phyloP scores from a whole-genome alignment of 2,329 filamentous ascomycete species.

The Cladophialophora chaetospira region DNA sequence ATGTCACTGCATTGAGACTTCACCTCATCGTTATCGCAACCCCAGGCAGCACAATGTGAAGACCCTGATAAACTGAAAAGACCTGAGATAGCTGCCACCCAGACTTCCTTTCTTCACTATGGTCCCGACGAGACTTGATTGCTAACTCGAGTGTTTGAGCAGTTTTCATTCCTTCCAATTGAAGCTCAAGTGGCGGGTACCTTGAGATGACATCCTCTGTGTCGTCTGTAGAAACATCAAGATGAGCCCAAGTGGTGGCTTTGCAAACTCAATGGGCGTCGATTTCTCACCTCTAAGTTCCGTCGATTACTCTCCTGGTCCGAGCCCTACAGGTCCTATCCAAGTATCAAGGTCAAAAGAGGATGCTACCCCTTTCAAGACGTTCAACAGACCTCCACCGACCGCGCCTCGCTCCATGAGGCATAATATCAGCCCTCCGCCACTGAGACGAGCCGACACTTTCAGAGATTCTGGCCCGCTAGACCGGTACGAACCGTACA shows the following conservation, averaged over 20 bases:
- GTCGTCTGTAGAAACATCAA: not conserved
- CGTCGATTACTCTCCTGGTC: not conserved
- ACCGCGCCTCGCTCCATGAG: constrained; percentile 18
- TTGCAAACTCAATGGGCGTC: not conserved
- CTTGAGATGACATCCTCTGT: not conserved
- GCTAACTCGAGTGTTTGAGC: not conserved
- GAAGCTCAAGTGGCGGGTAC: not conserved
- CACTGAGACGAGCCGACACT: constrained; percentile 9
- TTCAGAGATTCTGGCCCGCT: not conserved
- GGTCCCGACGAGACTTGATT: not conserved
- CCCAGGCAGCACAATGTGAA: constrained; percentile 26
- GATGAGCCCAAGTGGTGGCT: not conserved
- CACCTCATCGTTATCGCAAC: constrained; percentile 7
- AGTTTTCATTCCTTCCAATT: not conserved
- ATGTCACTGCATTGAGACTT: constrained; percentile 2
- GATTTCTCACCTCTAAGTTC: not conserved
- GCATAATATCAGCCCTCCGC: constrained; percentile 15
- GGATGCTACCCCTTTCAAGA: not conserved
- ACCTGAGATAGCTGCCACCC: constrained; percentile 19
- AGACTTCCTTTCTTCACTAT: not conserved
- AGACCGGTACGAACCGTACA: not conserved
- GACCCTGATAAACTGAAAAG: constrained; percentile 31
- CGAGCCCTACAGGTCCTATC: not conserved
- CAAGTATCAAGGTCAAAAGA: not conserved
- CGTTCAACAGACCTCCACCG: not conserved